phyloP scores from a whole-genome alignment of 1,284 basidiomycete genomes.

The Microbotryum scabiosae region DNA sequence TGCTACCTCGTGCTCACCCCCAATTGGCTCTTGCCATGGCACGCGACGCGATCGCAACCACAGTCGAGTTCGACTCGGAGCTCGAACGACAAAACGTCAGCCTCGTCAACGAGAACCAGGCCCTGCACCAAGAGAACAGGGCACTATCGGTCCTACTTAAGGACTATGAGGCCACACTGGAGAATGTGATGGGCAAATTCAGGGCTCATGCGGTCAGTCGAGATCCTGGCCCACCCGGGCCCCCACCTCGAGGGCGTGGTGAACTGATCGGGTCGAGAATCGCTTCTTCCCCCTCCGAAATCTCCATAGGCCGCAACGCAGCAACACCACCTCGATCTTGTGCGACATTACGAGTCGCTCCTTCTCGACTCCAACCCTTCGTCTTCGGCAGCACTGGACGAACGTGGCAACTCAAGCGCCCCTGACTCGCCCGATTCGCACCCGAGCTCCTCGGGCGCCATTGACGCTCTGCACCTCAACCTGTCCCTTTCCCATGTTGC shows the following conservation, averaged over 20 bases:
- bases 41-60: too few relatives aligned
- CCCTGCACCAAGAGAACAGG: conserved; percentile 84
- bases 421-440: conserved; percentile 36
- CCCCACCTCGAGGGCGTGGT: background rate
- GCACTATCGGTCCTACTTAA: conserved; percentile 79
- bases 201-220: conserved; percentile 72
- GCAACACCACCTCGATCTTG: conserved; percentile 79
- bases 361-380: conserved; percentile 65
- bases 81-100: conserved; percentile 82
- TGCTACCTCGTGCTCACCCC: background rate
- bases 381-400: conserved; percentile 35
- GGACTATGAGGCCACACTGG: conserved; percentile 90
- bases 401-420: conserved; percentile 53
- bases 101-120: conserved; percentile 87
- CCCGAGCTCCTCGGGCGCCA: conserved; percentile 10
- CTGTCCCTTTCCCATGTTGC: conserved; percentile 64
- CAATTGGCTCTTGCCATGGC: background rate
- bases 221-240: background rate
- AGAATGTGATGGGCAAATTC: conserved; percentile 94
- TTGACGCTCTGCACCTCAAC: conserved; percentile 46
- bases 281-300: background rate
- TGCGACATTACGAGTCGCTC: conserved; percentile 81
- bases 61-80: conserved; percentile 88
- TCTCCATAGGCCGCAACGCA: conserved; percentile 68
- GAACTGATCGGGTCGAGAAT: background rate